These are phyloP conservation scores for Neonectria neomacrospora DNA, from an alignment of 2,329 filamentous ascomycete genomes.

Conservation along the genomic window DNA sequence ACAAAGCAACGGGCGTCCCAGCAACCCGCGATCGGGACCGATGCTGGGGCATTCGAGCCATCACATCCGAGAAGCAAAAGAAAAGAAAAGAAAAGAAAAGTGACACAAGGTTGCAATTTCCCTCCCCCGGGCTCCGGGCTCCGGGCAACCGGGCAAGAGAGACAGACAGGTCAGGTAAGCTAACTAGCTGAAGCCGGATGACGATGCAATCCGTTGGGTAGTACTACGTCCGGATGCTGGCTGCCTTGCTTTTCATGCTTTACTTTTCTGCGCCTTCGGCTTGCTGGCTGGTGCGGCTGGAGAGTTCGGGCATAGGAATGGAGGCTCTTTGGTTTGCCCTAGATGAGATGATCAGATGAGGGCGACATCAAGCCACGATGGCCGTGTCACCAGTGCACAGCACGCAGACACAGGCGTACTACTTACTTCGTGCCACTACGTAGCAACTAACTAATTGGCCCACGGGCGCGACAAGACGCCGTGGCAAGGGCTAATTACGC, in stretches of 20 bases:
- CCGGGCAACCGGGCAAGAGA: not conserved
- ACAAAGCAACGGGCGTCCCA: not conserved
- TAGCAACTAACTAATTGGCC: not conserved
- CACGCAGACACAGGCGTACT: not conserved
- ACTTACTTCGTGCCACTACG: too few relatives aligned
- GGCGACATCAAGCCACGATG: not conserved
- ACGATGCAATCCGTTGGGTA: not conserved
- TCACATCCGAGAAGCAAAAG: not conserved
- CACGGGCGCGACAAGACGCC: constrained; percentile 14
- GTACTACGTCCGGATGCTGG: not conserved
- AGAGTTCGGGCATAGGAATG: not conserved
- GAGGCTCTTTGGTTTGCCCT: not conserved
- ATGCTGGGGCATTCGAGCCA: not conserved
- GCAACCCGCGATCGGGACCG: not conserved
- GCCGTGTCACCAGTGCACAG: not conserved
- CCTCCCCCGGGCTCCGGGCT: not conserved
- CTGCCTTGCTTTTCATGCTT: not conserved
- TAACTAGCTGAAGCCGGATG: not conserved
- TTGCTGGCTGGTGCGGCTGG: not conserved
- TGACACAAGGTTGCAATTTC: not conserved
- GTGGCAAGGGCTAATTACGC: constrained; percentile 4
- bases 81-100: not conserved
- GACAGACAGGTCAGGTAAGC: too few relatives aligned
- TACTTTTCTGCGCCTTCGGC: not conserved
- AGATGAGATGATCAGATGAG: not conserved